Conservation (phyloP, 768 basidiomycete genomes). For the Austroboletus eburneus region DNA sequence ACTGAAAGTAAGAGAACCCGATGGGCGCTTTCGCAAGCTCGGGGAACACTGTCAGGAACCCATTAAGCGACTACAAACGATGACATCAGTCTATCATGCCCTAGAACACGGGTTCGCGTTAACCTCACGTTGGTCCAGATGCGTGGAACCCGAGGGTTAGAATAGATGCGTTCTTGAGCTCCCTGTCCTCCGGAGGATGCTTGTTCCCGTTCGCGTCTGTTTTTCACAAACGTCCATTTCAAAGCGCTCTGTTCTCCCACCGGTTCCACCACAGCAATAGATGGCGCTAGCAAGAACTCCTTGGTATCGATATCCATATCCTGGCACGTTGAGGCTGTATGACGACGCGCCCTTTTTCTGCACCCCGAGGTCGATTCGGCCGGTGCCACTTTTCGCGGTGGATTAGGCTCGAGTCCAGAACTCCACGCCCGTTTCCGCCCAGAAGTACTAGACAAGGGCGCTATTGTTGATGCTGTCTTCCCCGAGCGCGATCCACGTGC, state of each 20-base stretch:
- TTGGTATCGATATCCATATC: slow-evolving; percentile 2
- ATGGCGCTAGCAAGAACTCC: no score
- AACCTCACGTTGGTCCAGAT: slow-evolving; percentile 28
- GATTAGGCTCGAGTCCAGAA: not conserved
- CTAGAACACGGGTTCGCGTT: not conserved
- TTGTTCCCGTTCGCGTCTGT: not conserved
- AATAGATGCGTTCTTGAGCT: not conserved
- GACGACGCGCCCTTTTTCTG: not conserved
- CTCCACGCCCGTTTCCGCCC: slow-evolving; percentile 18
- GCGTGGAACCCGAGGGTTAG: slow-evolving; percentile 11
- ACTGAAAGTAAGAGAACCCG: slow-evolving; percentile 26
- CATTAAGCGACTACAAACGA: slow-evolving; percentile 18
- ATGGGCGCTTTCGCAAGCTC: slow-evolving; percentile 17
- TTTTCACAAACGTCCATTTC: slow-evolving; percentile 21
- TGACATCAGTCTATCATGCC: not conserved
- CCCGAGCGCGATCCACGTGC: no score
- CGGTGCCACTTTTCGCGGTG: slow-evolving; percentile 9
- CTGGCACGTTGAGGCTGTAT: not conserved
- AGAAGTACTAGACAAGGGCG: not conserved
- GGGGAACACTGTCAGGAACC: slow-evolving; percentile 22
- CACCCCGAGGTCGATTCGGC: slow-evolving; percentile 1
- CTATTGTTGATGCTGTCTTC: not conserved
- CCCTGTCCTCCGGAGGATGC: not conserved
- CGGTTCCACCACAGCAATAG: no score
- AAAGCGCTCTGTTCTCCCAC: not conserved